Evolutionary conservation across 140 eudicot genomes (phyloP).

Genomic region (Cichorium intybus): DNA sequence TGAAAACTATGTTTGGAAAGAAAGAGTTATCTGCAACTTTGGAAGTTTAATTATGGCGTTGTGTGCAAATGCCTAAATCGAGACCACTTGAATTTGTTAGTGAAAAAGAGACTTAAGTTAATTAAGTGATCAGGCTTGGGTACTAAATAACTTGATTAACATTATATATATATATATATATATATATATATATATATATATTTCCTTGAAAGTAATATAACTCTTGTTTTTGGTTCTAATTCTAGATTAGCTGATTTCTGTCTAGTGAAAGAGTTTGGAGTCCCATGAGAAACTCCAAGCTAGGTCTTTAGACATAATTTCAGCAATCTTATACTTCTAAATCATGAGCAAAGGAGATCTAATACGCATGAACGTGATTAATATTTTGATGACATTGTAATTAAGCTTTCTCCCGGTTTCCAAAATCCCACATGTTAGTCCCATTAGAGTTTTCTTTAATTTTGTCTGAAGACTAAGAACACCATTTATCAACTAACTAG

Average conservation of each 20-base stretch:
- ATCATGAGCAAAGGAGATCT: background rate
- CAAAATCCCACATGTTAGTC: too few species aligned
- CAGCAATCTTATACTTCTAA: background rate
- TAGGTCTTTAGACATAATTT: background rate
- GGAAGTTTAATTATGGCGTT: slow-evolving; percentile 12
- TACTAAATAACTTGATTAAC: slow-evolving; percentile 17
- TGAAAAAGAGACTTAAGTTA: slow-evolving; percentile 20
- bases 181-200: too few species aligned
- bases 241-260: background rate
- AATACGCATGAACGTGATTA: background rate
- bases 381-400: too few species aligned
- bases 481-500: slow-evolving; percentile 1
- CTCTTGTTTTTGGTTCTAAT: slow-evolving; percentile 5
- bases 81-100: slow-evolving; percentile 21
- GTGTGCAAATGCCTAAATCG: slow-evolving; percentile 18
- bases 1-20: background rate
- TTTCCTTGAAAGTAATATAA: background rate
- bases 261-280: background rate
- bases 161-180: too few species aligned
- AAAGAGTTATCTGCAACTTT: slow-evolving; percentile 13
- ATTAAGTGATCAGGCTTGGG: slow-evolving; percentile 10
- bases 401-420: too few species aligned
- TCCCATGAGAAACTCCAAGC: background rate
- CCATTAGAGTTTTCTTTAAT: too few species aligned
- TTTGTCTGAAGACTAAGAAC: background rate